A percentile compares a stretch with the other conserved stretches of the same genome.
phyloP scores from a whole-genome alignment of 192 early-diverging fungal species.

The Thamnidium elegans region DNA sequence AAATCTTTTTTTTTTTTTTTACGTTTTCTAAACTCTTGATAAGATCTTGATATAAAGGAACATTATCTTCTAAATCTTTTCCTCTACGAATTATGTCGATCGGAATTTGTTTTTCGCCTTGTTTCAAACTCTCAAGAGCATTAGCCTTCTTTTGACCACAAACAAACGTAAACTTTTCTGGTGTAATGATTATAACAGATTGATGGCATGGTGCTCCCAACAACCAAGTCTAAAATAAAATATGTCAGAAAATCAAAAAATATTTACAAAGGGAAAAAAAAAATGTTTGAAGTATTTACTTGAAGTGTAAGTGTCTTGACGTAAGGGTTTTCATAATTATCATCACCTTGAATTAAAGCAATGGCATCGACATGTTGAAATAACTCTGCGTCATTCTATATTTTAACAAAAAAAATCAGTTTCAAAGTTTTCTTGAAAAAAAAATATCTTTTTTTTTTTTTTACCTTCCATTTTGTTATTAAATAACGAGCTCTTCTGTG shows the following conservation, averaged over 20 bases:
- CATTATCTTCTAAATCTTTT: constrained; percentile 77
- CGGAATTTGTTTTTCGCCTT: constrained; percentile 57
- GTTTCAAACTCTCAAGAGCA: constrained; percentile 63
- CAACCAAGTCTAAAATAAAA: constrained; percentile 74
- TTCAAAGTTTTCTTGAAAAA: background rate
- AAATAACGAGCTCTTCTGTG: constrained; percentile 42
- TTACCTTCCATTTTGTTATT: constrained; percentile 43
- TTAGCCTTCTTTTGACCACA: constrained; percentile 78
- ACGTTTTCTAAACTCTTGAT: constrained; percentile 46
- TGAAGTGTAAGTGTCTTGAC: constrained; percentile 69
- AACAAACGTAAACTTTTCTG: constrained; percentile 72
- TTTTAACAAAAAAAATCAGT: background rate
- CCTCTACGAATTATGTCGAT: constrained; percentile 73
- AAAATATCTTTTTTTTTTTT: background rate
- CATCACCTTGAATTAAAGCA: constrained; percentile 60
- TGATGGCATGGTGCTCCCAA: constrained; percentile 91
- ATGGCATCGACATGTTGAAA: constrained; percentile 60
- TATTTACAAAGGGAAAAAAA: background rate
- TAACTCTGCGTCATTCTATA: constrained; percentile 29
- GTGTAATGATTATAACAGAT: constrained; percentile 75
- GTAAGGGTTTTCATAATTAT: constrained; percentile 70
- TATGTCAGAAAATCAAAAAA: constrained; percentile 6
- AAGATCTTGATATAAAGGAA: constrained; percentile 57
- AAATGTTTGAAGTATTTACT: constrained; percentile 47
- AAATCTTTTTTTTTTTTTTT: constrained; percentile 21